Evolutionary conservation across 2,329 filamentous ascomycete species (phyloP), one percentile per base, ranked within the genome.

Genomic region (Decorospora gaudefroyi): DNA sequence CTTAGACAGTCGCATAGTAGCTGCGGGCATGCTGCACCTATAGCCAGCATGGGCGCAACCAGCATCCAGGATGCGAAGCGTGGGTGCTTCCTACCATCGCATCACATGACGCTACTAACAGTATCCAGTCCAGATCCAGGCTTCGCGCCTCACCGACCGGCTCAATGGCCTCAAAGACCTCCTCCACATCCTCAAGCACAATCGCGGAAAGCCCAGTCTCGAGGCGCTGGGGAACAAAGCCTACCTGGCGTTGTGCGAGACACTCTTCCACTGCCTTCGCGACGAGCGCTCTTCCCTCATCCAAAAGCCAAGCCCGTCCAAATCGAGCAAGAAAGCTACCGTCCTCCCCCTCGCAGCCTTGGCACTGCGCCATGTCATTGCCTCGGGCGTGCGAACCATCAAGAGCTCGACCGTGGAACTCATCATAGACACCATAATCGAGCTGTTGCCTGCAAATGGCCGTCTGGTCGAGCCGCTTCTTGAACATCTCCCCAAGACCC

Each of bases 181-280:
- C 41, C 78, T 78, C 61, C 74, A 78, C 50, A 76, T 83, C 40
- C 69, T 85, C 21, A 74, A 75, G 39, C 74, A 79, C 56, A 80
- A 79, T 55, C 77, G 73, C 56, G 71, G 67, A 18, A 74, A 65
- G 51, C 49, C 67, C 18, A 68, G 55, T 30, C 55, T 74, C 50
- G 68, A 74, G 22, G 61, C 64, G 4, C 74, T 96, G 22, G 80
- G 79, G 31, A 89, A 95, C 64, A 88, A 87, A 64, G 80, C 81
- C n/a, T 95, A 88, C 56, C 86, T 93, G 62, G 80, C 81, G 46
- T 83, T 96, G 29, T 88, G 89, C 58, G 90, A 96, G 61, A 80
- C 82, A 1, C 74, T 97, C 2, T 96, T 96, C 63, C 78, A 80
- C 40, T 85, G 79, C 62, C 80, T 80, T 1, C 68, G 85, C 12